Base-by-base conservation (phyloP, 2,329 filamentous ascomycete species). In the Sarocladiaceae sp. region DNA sequence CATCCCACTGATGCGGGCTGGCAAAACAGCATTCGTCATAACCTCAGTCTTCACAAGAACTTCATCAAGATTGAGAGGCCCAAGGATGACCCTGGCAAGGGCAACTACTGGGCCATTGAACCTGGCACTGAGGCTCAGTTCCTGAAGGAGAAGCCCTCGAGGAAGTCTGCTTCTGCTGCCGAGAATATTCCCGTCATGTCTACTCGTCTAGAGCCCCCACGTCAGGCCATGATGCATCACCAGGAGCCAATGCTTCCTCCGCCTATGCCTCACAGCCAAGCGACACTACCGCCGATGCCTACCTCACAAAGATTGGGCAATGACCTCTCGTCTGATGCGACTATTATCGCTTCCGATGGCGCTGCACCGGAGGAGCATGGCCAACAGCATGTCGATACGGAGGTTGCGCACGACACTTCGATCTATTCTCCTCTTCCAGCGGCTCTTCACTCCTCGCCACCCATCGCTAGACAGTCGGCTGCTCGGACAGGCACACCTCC, bases 11-110 rank as follows among this genome's bases (percentile, higher is more conserved):
- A 97, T 62, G 84, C 88, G 11, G 93, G 94, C 57, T 99, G 94
- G 94, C 93, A 97, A 71, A 99, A 99, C 70, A 97, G 94, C 73
- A 99, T 99, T 67, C 88, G 94, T 29, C 94, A 99, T 71, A 99
- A 99, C 61, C 83, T 99, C 29, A 97, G 92, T 64, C 77, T 99
- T 40, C 96, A 97, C 77, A 97, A 97, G 72, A 90, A 89, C 44
- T 97, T 97, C 64, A 85, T 92, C 66, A 97, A 97, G 73, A 88
- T 96, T 64, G 92, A 97, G 69, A 83, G 94, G 54, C 91, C 92
- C 53, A 97, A 97, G 76, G 92, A 97, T 65, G 94, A 97, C 63
- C 92, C 93, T 3, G 94, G 94, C 61, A 97, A 97, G 71, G 94
- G 94, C 39, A 93, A 96, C 69, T 97, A 97, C 73, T 97, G 94